Percentiles rank a stretch among this genome's conserved stretches.
Evolutionary conservation across 768 basidiomycete species (phyloP).

Genomic region (Podaxis mareebaensis): DNA sequence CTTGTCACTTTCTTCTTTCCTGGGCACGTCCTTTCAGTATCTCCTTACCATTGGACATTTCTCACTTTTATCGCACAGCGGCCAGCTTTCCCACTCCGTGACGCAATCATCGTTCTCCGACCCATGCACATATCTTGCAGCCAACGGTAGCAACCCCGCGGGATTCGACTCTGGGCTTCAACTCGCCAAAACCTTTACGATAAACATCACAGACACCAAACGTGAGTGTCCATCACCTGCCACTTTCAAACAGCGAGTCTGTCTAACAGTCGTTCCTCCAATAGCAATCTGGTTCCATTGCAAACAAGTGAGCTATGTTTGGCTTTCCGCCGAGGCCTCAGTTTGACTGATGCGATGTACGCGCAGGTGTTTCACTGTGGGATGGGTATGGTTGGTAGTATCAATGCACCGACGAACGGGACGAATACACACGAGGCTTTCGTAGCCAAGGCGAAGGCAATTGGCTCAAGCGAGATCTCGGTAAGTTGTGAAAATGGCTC

Average conservation of each 20-base stretch:
- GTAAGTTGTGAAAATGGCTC: constrained; percentile 4
- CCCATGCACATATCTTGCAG: constrained; percentile 52
- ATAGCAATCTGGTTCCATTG: constrained; percentile 61
- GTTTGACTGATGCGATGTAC: not conserved
- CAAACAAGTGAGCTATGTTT: constrained; percentile 33
- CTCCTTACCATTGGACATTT: constrained; percentile 16
- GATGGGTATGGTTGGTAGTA: constrained; percentile 47
- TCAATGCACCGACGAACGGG: constrained; percentile 20
- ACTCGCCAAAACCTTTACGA: constrained; percentile 38
- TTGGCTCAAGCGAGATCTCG: constrained; percentile 14
- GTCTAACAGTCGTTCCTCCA: not conserved
- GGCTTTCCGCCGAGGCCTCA: not conserved
- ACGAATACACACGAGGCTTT: constrained; percentile 18
- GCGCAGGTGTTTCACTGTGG: constrained; percentile 42
- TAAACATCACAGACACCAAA: constrained; percentile 45
- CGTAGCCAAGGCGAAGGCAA: constrained; percentile 16
- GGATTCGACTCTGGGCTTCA: constrained; percentile 60
- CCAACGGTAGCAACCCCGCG: constrained; percentile 32
- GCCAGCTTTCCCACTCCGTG: constrained; percentile 45
- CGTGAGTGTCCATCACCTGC: constrained; percentile 35
- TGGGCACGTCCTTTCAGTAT: constrained; percentile 33
- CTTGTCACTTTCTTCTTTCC: constrained; percentile 56
- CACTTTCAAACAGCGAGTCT: not conserved
- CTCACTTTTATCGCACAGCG: constrained; percentile 6
- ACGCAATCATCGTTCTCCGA: constrained; percentile 55